Percentiles rank a stretch among this genome's conserved stretches.
phyloP scores from a whole-genome alignment of 306 rosid species.

The Malus orientalis region DNA sequence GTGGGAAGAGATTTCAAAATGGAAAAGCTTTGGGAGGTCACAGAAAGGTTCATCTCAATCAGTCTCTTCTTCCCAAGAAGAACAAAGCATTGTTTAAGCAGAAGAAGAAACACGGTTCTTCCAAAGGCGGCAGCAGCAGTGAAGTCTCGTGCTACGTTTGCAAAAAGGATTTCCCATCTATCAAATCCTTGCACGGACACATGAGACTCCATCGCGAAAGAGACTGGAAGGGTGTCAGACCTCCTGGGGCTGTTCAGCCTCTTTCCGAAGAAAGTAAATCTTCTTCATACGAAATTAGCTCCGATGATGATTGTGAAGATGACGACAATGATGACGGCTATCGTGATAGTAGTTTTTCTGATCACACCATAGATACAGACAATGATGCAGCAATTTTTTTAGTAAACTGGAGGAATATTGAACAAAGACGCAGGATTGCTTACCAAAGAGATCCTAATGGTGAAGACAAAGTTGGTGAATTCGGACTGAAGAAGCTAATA shows the following conservation, averaged over 20 bases:
- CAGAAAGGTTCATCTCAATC: conserved; percentile 1
- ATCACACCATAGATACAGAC: neutral
- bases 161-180: conserved; percentile 5
- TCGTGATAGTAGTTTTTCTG: neutral
- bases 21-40: conserved; percentile 22
- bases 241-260: neutral
- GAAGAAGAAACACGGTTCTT: neutral
- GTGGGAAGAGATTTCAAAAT: conserved; percentile 2
- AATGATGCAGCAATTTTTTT: neutral
- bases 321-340: neutral
- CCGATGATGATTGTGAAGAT: neutral
- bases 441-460: neutral
- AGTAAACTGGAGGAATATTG: neutral
- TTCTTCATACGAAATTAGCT: neutral
- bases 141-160: conserved; percentile 5
- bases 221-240: conserved; percentile 23
- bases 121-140: neutral
- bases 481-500: neutral
- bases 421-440: neutral
- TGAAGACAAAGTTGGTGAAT: neutral
- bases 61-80: neutral
- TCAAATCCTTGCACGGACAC: conserved; percentile 26
- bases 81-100: neutral
- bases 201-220: conserved; percentile 27
- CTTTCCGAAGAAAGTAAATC: neutral